A percentile compares a stretch with the other conserved stretches of the same genome.
phyloP scores from a whole-genome alignment of 2,329 filamentous ascomycete species.

The Cordyceps tenuipes region DNA sequence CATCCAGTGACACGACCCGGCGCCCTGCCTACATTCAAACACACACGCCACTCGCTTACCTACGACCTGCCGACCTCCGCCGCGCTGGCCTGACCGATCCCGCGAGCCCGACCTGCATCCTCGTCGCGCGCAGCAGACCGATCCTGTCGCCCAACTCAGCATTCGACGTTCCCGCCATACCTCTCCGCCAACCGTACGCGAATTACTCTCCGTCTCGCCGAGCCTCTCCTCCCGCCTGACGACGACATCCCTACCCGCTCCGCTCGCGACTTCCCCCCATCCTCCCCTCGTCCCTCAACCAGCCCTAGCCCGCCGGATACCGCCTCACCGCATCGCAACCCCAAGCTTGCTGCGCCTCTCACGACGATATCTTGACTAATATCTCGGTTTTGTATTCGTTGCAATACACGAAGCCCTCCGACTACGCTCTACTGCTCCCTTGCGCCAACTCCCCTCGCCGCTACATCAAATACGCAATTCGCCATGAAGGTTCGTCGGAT shows the following conservation, averaged over 20 bases:
- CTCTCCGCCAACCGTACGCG: neutral
- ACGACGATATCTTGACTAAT: neutral
- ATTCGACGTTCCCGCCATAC: neutral
- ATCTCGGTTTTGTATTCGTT: neutral
- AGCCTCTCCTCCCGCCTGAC: neutral
- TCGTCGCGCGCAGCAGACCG: neutral
- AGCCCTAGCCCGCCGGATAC: conserved; percentile 2
- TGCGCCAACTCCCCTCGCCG: neutral
- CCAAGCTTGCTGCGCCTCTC: neutral
- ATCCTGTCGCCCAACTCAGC: neutral
- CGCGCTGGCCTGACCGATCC: neutral
- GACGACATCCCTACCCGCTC: neutral
- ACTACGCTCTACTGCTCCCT: conserved; percentile 10
- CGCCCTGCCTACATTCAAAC: neutral
- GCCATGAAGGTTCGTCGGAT: conserved; percentile 31
- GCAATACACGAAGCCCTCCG: neutral
- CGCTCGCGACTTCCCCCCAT: neutral
- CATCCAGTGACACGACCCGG: conserved; percentile 4
- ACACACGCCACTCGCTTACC: neutral
- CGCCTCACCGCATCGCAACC: neutral
- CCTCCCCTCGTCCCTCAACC: conserved; percentile 9
- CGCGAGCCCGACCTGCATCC: conserved; percentile 1
- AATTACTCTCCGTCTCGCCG: neutral
- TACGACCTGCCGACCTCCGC: neutral
- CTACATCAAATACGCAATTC: conserved; percentile 10